Base-by-base conservation (phyloP, 176 grass and related monocot species). In the Carex cristatella region DNA sequence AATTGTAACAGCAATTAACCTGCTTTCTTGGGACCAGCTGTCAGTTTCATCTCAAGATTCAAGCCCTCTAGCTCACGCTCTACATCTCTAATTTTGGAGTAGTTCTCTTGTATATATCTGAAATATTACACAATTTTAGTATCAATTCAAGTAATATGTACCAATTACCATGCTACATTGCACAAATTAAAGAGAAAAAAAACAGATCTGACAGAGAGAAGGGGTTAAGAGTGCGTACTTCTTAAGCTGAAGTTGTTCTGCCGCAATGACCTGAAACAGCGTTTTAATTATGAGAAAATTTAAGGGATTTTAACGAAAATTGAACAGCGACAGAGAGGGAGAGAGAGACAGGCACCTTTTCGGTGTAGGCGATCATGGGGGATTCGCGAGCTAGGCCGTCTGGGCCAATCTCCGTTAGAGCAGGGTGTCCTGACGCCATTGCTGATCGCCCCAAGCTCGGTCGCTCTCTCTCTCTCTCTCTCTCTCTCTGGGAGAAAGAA, bases 81-180 rank as follows among this genome's bases (percentile, higher is more conserved):
- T 65, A 98, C 95, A 89, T 93, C 93, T 79, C 93, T 89, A 81
- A 94, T 98, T 91, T 98, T 98, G 68, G 91, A 94, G 81, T 98
- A 98, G 69, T 98, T 98, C 78, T 98, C 95, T 62, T 94, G 89
- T 61, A 98, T 98, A 65, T 98, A 98, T 89, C 95, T 98, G 80
- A 65, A 15, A 76, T 44, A 48, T 54, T 27, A 79, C 56, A 27
- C 61, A 87, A 69, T 53, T 83, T 32, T 5, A 68, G 7, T 31
- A 48, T 30, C 7, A 0, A 38, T 56, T 83, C 9, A 51, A 33
- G 63, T 54, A 68, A 56, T 69, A 4, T 54, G 16, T 66, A 53
- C 0, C 27, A 83, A 65, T 83, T 67, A 10, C 2, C 40, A 67
- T 69, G 12, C 63, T 67, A 67, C 81, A 83, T 83, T 83, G 81